A percentile compares a stretch with the other conserved stretches of the same genome.
phyloP scores from a whole-genome alignment of 192 early-diverging fungal species.

The Backusella westeae region DNA sequence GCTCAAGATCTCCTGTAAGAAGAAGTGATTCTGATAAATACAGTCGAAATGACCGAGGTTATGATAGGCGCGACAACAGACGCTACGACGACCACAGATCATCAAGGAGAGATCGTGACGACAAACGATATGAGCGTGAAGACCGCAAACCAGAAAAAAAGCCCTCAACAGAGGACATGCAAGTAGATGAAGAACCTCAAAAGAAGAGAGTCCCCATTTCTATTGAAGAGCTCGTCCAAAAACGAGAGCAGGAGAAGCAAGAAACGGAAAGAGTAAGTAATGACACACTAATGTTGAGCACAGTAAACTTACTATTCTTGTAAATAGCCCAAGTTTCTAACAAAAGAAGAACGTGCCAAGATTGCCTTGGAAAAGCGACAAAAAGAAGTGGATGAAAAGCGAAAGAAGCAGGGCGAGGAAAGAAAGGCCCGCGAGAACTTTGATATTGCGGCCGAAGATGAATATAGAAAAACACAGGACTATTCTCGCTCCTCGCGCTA shows the following conservation, averaged over 20 bases:
- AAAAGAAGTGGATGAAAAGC: slow-evolving; percentile 75
- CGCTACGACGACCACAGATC: slow-evolving; percentile 26
- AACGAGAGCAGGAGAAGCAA: slow-evolving; percentile 64
- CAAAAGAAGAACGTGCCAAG: slow-evolving; percentile 88
- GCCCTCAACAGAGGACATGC: slow-evolving; percentile 3
- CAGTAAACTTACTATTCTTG: background rate
- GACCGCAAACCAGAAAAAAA: slow-evolving; percentile 21
- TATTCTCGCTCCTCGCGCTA: slow-evolving; percentile 25
- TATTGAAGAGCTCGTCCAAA: slow-evolving; percentile 70
- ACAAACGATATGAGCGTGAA: slow-evolving; percentile 20
- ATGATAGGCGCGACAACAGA: slow-evolving; percentile 28
- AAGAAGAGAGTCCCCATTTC: slow-evolving; percentile 63
- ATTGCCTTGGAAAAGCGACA: slow-evolving; percentile 80
- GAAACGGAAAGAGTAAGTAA: slow-evolving; percentile 53
- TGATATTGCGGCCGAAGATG: slow-evolving; percentile 48
- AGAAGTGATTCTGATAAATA: slow-evolving; percentile 38
- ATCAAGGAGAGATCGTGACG: slow-evolving; percentile 36
- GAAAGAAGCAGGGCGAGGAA: slow-evolving; percentile 62
- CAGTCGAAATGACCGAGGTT: slow-evolving; percentile 34
- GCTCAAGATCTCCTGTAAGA: slow-evolving; percentile 22
- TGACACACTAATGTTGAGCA: no score
- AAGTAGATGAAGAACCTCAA: background rate
- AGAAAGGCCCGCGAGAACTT: slow-evolving; percentile 54
- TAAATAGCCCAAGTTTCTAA: slow-evolving; percentile 74
- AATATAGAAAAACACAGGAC: slow-evolving; percentile 37